Evolutionary conservation across 768 basidiomycete genomes (phyloP), one percentile per base, ranked within the genome.

Genomic region (Trametopsis cervina): DNA sequence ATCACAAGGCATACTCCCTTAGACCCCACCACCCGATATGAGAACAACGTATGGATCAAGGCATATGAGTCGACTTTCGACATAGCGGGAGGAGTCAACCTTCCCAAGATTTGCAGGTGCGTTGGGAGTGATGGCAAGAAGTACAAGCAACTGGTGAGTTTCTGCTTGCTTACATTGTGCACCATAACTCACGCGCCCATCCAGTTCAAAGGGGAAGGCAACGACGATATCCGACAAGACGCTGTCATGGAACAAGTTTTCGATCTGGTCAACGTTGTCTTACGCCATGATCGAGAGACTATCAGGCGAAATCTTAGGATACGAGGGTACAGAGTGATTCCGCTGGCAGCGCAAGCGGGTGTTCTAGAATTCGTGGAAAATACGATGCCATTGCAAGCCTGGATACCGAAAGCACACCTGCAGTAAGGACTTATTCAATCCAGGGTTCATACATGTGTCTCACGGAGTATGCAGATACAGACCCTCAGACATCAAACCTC

Each of bases 241-340:
- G 94, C 94, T 0, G 92, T 98, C 44, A 97, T 99, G 94, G 91
- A 97, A 59, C 96, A 99, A 65, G 91, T 96, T 2, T 99, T 99
- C 59, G 80, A 80, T 17, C 73, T 98, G 17, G 85, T 93, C 47
- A 97, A 98, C 54, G 66, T 75, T 7, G 75, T 97, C 1, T 74
- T 99, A 13, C 59, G 59, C 2, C 72, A 71, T 15, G 92, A 99
- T 62, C 73, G 81, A 25, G 81, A 88, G 57, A 92, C 93, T 0
- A 73, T 75, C 44, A 74, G 77, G 44, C 81, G 96, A 9, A 68
- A 78, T 35, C 71, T 99, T 20, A 69, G 71, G 36, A 80, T 96
- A 47, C 76, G 92, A 17, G 84, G 80, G 7, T 99, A 98, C 66
- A 91, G 83, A 51, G 89, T 98, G 46, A 72, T 98, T 15, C 93